phyloP scores from a whole-genome alignment of 768 basidiomycete species.

The Suillus luteus region DNA sequence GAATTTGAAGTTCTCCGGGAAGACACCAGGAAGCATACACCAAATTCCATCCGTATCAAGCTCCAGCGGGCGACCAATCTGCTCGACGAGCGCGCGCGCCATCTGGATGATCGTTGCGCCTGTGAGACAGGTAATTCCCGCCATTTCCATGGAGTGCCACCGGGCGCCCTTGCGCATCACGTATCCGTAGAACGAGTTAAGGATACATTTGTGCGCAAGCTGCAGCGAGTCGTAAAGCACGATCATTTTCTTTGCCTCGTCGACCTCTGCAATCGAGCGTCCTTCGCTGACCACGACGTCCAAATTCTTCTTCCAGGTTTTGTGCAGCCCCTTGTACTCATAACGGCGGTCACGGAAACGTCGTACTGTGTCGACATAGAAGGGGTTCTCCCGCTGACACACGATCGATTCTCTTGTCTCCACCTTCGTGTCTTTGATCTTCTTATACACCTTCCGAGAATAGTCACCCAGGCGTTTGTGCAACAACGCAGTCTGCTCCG shows the following conservation, averaged over 20 bases:
- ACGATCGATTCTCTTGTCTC: constrained; percentile 94
- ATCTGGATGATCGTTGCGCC: constrained; percentile 99
- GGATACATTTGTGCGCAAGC: constrained; percentile 98
- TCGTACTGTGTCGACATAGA: constrained; percentile 98
- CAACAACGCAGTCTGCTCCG: constrained; percentile 88
- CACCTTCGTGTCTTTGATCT: constrained; percentile 96
- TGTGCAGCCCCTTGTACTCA: constrained; percentile 97
- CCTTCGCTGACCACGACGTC: constrained; percentile 72
- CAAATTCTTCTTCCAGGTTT: constrained; percentile 99
- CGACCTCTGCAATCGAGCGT: constrained; percentile 79
- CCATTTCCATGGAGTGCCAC: constrained; percentile 99
- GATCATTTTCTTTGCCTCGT: constrained; percentile 99
- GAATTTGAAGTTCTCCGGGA: constrained; percentile 98
- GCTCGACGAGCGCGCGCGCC: constrained; percentile 95
- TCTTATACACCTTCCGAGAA: constrained; percentile 97
- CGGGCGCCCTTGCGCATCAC: constrained; percentile 99
- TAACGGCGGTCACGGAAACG: constrained; percentile 97
- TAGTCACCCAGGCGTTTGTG: constrained; percentile 99
- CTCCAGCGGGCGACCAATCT: constrained; percentile 96
- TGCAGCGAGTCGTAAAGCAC: constrained; percentile 98
- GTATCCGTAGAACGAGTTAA: constrained; percentile 99
- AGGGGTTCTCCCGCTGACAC: constrained; percentile 96
- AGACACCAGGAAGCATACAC: constrained; percentile 99
- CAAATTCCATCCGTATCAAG: constrained; percentile 99
- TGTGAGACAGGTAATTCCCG: constrained; percentile 97